Base-by-base conservation (phyloP, 345 rosid genomes). In the Ailanthus altissimus region DNA sequence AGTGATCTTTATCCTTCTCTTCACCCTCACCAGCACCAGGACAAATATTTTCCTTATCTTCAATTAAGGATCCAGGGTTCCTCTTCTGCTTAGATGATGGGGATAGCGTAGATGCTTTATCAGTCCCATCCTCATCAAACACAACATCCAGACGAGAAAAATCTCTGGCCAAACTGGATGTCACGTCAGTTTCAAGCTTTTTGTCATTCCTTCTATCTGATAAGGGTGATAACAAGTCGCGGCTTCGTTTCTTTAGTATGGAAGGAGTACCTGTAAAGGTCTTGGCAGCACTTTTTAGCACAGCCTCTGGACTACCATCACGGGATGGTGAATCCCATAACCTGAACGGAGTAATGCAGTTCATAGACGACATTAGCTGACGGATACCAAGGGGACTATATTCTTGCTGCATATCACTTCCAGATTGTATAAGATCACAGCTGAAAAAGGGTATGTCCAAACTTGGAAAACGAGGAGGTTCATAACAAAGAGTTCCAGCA, bases 351-450 rank as follows among this genome's bases (percentile, higher is more conserved):
- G 97, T 89, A 71, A 91, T 85, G 85, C 94, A 92, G 83, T 84
- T 85, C 88, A 86, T 86, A 64, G 99, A 91, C 73, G 97, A 89
- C 86, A 91, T 91, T 79, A 93, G 81, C 83, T 96, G 99, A 56
- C 99, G 99, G 76, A 96, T 91, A 54, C 99, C 99, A 66, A 96
- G 91, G 64, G 99, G 99, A 77, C 99, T 96, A 78, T 90, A 96
- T 77, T 96, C 99, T 85, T 89, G 98, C 84, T 88, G 95, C 85
- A 84, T 86, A 79, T 93, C 94, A 73, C 86, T 84, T 66, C 89
- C 87, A 80, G 97, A 85, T 75, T 88, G 91, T 84, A 89, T 81
- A 81, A 96, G 98, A 82, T 96, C 99, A 85, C 99, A 93, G 85
- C 97, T 96, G 77, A 93, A 87, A 81, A 93, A 94, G 4, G 99